These are phyloP conservation scores for Hyaloperonospora arabidopsidis DNA, from an alignment of 352 stramenopile genomes.

Conservation along the genomic window DNA sequence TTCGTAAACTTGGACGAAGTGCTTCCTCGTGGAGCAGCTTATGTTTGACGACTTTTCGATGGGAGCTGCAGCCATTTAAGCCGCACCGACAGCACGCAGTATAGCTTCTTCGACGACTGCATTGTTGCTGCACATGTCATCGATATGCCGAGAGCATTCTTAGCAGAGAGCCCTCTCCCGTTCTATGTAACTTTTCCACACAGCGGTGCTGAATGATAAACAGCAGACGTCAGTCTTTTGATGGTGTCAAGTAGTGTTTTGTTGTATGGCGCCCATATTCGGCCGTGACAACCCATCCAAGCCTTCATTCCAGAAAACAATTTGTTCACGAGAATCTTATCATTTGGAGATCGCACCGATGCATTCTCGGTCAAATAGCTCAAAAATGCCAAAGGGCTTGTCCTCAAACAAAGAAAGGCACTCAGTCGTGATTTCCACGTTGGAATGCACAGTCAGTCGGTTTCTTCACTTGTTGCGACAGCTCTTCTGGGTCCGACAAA, in stretches of 20 bases:
- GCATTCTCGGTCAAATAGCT: slow-evolving; percentile 60
- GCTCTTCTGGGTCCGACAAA: slow-evolving; percentile 44
- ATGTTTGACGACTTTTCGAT: slow-evolving; percentile 43
- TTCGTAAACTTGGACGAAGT: slow-evolving; percentile 36
- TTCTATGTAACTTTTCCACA: slow-evolving; percentile 71
- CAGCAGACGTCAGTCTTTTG: slow-evolving; percentile 67
- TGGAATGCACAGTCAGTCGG: slow-evolving; percentile 44
- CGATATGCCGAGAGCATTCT: slow-evolving; percentile 72
- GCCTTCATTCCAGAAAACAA: slow-evolving; percentile 60
- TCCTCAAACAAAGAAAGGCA: slow-evolving; percentile 69
- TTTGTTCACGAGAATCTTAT: slow-evolving; percentile 76
- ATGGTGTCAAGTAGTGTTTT: slow-evolving; percentile 58
- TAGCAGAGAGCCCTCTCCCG: slow-evolving; percentile 53
- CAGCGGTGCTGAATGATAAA: slow-evolving; percentile 71
- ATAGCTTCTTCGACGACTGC: slow-evolving; percentile 81
- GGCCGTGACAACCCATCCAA: slow-evolving; percentile 41
- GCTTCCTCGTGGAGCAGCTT: slow-evolving; percentile 20
- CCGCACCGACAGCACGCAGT: slow-evolving; percentile 55
- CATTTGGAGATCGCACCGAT: slow-evolving; percentile 53
- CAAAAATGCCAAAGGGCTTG: slow-evolving; percentile 65
- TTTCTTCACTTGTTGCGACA: slow-evolving; percentile 63
- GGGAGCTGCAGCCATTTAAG: slow-evolving; percentile 52
- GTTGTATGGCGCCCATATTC: slow-evolving; percentile 47
- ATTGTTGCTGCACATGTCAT: slow-evolving; percentile 75
- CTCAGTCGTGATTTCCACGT: slow-evolving; percentile 45